Conservation (phyloP, 164 flowering plant genomes). For the Sextonia rubra region DNA sequence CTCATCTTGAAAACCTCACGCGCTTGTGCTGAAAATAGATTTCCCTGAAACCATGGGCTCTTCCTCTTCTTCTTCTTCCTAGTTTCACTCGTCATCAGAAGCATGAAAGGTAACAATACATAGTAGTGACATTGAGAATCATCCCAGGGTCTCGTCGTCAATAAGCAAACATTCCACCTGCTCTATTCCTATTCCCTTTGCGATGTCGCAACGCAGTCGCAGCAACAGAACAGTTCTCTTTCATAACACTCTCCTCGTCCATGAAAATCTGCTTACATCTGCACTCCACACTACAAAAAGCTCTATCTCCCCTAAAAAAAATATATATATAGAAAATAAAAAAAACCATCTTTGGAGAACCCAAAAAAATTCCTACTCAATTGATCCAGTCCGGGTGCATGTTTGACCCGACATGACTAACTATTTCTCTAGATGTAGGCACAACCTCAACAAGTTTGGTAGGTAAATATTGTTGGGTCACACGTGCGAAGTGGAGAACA, state of each 20-base stretch:
- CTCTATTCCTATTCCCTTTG: constrained; percentile 27
- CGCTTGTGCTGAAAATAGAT: not conserved
- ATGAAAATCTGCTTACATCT: constrained; percentile 64
- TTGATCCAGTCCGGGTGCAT: not conserved
- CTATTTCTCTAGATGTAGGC: too few relatives aligned
- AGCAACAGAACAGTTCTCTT: constrained; percentile 35
- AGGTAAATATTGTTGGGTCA: too few relatives aligned
- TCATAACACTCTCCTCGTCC: constrained; percentile 48
- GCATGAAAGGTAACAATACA: not conserved
- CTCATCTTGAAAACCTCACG: too few relatives aligned
- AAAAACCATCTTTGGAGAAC: not conserved
- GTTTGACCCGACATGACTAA: too few relatives aligned
- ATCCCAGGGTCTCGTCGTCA: not conserved
- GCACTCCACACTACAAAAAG: constrained; percentile 75
- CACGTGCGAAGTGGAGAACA: too few relatives aligned
- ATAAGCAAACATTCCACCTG: constrained; percentile 24
- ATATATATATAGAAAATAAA: too few relatives aligned
- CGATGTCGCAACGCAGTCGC: constrained; percentile 28
- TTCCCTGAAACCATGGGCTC: not conserved
- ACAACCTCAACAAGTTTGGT: too few relatives aligned
- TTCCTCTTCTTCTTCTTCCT: not conserved
- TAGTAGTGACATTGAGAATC: not conserved
- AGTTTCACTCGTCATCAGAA: not conserved
- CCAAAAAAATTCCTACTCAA: not conserved
- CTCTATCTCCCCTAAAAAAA: constrained; percentile 55